Evolutionary conservation across 768 basidiomycete genomes (phyloP), one percentile per base, ranked within the genome.

Genomic region (Panaeolus cyanescens): DNA sequence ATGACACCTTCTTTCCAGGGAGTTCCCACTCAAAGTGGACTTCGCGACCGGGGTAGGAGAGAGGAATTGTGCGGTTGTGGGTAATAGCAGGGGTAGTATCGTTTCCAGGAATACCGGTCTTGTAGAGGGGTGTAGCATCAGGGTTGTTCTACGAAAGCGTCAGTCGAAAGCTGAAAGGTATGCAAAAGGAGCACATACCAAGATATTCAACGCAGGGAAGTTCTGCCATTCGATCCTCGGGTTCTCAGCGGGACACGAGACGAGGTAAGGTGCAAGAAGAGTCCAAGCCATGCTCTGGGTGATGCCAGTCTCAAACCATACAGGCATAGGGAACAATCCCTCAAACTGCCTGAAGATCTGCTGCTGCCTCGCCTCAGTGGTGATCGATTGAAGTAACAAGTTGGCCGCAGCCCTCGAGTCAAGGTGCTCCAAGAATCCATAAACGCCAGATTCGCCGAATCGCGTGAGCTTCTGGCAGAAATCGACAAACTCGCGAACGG

Each of bases 271-370:
- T 13, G 83, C 75, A 5, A 88, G 75, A 12, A 87, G 72, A 5
- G 86, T 85, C 88, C 86, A 88, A 0, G 80, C 79, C 84, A 85
- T 86, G 7, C 80, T 74, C 67, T 88, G 87, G 2, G 86, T 83
- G 65, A 88, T 83, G 32, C 82, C 83, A 0, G 83, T 75, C 54
- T 81, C 77, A 68, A 86, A 86, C 74, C 76, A 84, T 36, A 77
- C 79, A 4, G 85, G 83, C 83, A 86, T 84, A 0, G 86, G 85
- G 75, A 84, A 84, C n/a, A 82, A 67, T 0, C 85, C 86, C 56
- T 83, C 78, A 53, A 87, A 80, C 71, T 89, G 86, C 4, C 88
- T 70, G 78, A 89, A 87, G 50, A 81, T 77, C 81, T 87, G 81
- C 74, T 89, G 84, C 72, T 90, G 88, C 8, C 88, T 75, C 19